Conservation (phyloP, 2,329 filamentous ascomycete species). For the Chalara sp. region DNA sequence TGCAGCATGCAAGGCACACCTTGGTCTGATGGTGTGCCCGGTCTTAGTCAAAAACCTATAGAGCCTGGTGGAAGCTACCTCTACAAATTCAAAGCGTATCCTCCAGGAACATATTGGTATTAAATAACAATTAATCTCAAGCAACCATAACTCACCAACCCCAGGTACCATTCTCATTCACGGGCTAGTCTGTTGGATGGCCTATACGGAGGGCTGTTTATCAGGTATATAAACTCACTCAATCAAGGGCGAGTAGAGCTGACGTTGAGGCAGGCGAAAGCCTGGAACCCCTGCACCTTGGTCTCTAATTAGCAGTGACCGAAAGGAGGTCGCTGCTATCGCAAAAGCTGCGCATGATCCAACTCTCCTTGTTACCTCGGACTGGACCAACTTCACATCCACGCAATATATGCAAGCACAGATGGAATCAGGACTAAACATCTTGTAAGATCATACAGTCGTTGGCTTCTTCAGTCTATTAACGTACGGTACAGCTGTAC, state of each 20-base stretch:
- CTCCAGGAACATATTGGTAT: constrained; percentile 31
- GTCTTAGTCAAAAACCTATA: constrained; percentile 34
- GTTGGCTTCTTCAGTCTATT: background rate
- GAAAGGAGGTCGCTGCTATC: constrained; percentile 2
- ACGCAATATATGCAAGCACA: constrained; percentile 5
- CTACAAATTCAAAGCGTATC: constrained; percentile 32
- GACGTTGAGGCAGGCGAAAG: constrained; percentile 27
- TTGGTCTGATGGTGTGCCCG: constrained; percentile 35
- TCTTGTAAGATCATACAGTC: too few species aligned
- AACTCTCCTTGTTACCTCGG: constrained; percentile 9
- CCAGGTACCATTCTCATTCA: too few species aligned
- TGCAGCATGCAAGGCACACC: constrained; percentile 17
- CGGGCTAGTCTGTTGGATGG: too few species aligned
- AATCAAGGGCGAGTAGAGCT: constrained; percentile 2
- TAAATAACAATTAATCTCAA: constrained; percentile 12
- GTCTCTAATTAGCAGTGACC: constrained; percentile 9
- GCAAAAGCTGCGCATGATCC: constrained; percentile 6
- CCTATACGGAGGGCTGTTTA: too few species aligned
- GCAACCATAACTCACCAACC: too few species aligned
- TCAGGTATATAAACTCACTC: too few species aligned
- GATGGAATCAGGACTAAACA: background rate
- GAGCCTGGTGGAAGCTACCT: constrained; percentile 31
- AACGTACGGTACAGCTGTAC: constrained; percentile 13
- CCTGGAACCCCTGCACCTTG: constrained; percentile 19
- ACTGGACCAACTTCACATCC: constrained; percentile 17